Evolutionary conservation across 805 yeast genomes (phyloP).

Genomic region (Yarrowia sp.): DNA sequence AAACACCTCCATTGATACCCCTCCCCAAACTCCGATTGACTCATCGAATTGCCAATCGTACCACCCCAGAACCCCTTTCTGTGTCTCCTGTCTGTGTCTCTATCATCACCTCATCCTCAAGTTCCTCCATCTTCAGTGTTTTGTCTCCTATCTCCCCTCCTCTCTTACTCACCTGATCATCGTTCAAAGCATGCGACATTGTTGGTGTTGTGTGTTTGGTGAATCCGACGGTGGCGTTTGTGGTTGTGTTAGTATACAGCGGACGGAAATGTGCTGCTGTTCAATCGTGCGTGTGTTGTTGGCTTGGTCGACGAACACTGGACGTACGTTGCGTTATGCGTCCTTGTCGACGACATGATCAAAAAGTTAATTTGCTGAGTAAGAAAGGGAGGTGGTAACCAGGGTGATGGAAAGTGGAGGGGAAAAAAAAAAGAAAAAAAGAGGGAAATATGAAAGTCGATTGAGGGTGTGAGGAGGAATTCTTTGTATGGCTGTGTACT

Average conservation of each 20-base stretch:
- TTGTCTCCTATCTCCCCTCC: too few relatives aligned
- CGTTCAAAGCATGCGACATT: constrained; percentile 38
- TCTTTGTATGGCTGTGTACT: too few relatives aligned
- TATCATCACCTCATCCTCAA: not conserved
- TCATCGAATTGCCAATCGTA: too few relatives aligned
- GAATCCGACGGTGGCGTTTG: not conserved
- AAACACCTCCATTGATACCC: too few relatives aligned
- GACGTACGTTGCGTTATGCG: constrained; percentile 25
- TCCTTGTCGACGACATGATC: constrained; percentile 20
- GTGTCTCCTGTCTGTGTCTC: not conserved
- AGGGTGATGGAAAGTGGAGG: not conserved
- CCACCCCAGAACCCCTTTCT: not conserved
- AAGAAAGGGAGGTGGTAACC: not conserved
- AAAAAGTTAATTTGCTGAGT: constrained; percentile 17
- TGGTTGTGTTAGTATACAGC: constrained; percentile 27
- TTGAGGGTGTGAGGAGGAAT: too few relatives aligned
- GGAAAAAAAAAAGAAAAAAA: not conserved
- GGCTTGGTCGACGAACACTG: constrained; percentile 29
- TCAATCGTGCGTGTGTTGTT: not conserved
- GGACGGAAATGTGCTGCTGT: constrained; percentile 11
- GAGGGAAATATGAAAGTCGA: too few relatives aligned
- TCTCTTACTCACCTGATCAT: constrained; percentile 31
- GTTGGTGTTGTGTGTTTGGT: constrained; percentile 1
- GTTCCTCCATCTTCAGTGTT: too few relatives aligned
- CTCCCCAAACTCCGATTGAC: too few relatives aligned